Evolutionary conservation across 78 protist species (phyloP).

Genomic region (Ministeria vibrans): DNA sequence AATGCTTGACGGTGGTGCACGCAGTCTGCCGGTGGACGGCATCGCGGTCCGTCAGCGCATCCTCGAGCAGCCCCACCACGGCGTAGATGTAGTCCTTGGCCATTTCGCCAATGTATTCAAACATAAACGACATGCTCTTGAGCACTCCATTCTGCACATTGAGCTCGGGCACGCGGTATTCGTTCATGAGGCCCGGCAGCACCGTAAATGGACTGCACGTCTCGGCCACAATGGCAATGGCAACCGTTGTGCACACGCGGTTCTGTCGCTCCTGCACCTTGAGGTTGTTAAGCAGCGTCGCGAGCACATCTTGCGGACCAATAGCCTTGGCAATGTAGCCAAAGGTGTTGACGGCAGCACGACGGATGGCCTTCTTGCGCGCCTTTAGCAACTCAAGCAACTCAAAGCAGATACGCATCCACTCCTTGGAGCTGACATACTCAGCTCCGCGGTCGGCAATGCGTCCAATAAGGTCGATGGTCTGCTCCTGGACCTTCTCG

Average conservation of each 20-base stretch:
- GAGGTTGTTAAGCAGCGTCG: slow-evolving; percentile 93
- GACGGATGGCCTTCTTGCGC: slow-evolving; percentile 85
- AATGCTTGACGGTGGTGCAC: slow-evolving; percentile 45
- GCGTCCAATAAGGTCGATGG: slow-evolving; percentile 94
- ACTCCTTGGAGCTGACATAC: slow-evolving; percentile 85
- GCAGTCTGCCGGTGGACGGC: slow-evolving; percentile 82
- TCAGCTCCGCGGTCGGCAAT: slow-evolving; percentile 90
- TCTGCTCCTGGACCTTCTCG: slow-evolving; percentile 90
- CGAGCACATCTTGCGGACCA: slow-evolving; percentile 97
- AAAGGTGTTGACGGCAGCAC: slow-evolving; percentile 94
- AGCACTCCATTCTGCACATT: slow-evolving; percentile 98
- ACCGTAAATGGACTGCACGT: slow-evolving; percentile 95
- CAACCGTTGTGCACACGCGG: slow-evolving; percentile 98
- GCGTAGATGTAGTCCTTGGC: slow-evolving; percentile 94
- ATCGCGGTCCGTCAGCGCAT: slow-evolving; percentile 97
- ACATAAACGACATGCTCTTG: slow-evolving; percentile 94
- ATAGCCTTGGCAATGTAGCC: slow-evolving; percentile 97
- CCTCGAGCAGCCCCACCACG: slow-evolving; percentile 92
- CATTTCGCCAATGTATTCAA: slow-evolving; percentile 97
- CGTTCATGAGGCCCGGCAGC: slow-evolving; percentile 96
- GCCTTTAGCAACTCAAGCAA: slow-evolving; percentile 95
- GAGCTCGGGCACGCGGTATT: slow-evolving; percentile 96
- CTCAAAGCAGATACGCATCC: slow-evolving; percentile 97
- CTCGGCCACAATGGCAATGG: slow-evolving; percentile 98
- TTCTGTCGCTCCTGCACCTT: slow-evolving; percentile 95